A percentile compares a stretch with the other conserved stretches of the same genome.
Conservation (phyloP, 2,329 filamentous ascomycete species). For the Aureobasidium leucospermi region DNA sequence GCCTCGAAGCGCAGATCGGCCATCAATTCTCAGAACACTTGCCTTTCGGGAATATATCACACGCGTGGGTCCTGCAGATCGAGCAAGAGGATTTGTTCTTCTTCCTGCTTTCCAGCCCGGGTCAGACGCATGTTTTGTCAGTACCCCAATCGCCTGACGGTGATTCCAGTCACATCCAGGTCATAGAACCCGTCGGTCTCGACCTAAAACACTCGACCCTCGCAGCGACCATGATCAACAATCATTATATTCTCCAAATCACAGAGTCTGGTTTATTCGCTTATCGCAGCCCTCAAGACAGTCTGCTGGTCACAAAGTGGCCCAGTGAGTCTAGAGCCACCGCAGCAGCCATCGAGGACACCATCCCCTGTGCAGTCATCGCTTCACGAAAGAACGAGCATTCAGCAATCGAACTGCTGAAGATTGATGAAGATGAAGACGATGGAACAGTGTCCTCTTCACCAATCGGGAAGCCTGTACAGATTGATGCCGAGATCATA, state of each 20-base stretch:
- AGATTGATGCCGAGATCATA: slow-evolving; percentile 25
- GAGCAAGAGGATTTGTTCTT: slow-evolving; percentile 25
- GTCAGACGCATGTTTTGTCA: slow-evolving; percentile 15
- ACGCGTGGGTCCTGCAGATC: slow-evolving; percentile 33
- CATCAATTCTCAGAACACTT: neutral
- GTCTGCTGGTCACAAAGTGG: slow-evolving; percentile 7
- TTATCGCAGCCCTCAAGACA: slow-evolving; percentile 18
- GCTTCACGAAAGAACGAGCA: slow-evolving; percentile 15
- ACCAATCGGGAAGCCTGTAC: slow-evolving; percentile 13
- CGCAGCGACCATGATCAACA: slow-evolving; percentile 17
- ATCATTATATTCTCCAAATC: slow-evolving; percentile 24
- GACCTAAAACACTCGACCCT: slow-evolving; percentile 23
- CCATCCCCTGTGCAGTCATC: slow-evolving; percentile 15
- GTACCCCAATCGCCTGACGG: slow-evolving; percentile 15
- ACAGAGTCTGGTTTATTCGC: slow-evolving; percentile 20
- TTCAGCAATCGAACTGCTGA: neutral
- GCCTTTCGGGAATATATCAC: slow-evolving; percentile 22
- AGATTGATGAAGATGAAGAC: neutral
- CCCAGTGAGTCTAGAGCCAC: slow-evolving; percentile 16
- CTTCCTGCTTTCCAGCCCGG: slow-evolving; percentile 31
- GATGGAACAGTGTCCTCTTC: neutral
- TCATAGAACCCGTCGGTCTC: slow-evolving; percentile 17
- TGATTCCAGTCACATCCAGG: neutral
- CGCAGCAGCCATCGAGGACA: slow-evolving; percentile 20
- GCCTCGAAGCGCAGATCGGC: slow-evolving; percentile 30